Percentiles rank a stretch among this genome's conserved stretches.
phyloP scores from a whole-genome alignment of 176 grass and related monocot species.

The Rhynchospora pubera region DNA sequence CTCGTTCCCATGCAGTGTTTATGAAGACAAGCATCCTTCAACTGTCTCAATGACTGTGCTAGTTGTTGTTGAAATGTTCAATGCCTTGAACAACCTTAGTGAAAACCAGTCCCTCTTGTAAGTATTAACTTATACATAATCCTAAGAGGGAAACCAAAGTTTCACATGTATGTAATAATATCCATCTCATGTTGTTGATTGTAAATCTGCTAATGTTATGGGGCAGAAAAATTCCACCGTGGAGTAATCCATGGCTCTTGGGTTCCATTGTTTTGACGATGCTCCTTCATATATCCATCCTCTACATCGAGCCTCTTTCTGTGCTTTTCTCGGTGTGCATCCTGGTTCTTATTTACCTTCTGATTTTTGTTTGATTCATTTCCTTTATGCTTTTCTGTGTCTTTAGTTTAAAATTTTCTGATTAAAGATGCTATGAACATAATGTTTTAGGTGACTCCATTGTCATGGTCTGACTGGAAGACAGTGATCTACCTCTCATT shows the following conservation, averaged over 20 bases:
- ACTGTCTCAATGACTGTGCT: slow-evolving; percentile 98
- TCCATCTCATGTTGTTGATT: slow-evolving; percentile 1
- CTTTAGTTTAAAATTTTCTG: neutral
- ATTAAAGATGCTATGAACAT: neutral
- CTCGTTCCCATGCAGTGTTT: slow-evolving; percentile 87
- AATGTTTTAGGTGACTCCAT: slow-evolving; percentile 73
- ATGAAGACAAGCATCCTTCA: slow-evolving; percentile 91
- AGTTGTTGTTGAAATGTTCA: slow-evolving; percentile 99
- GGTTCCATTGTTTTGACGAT: slow-evolving; percentile 89
- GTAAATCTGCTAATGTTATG: neutral
- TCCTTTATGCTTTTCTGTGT: neutral
- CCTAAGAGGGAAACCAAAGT: neutral
- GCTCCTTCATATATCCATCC: slow-evolving; percentile 72
- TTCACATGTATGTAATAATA: neutral
- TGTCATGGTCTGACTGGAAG: slow-evolving; percentile 88
- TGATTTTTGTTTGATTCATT: slow-evolving; percentile 2
- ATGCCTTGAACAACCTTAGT: slow-evolving; percentile 99
- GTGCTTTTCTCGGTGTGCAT: slow-evolving; percentile 87
- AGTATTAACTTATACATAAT: slow-evolving; percentile 18
- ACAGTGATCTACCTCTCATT: slow-evolving; percentile 88
- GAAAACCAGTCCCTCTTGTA: slow-evolving; percentile 99
- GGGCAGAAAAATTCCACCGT: slow-evolving; percentile 72
- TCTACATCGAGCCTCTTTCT: slow-evolving; percentile 78
- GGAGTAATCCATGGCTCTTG: slow-evolving; percentile 96
- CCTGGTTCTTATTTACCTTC: slow-evolving; percentile 12